Evolutionary conservation across 2,329 filamentous ascomycete genomes (phyloP).

Genomic region (Alternaria brassicae): DNA sequence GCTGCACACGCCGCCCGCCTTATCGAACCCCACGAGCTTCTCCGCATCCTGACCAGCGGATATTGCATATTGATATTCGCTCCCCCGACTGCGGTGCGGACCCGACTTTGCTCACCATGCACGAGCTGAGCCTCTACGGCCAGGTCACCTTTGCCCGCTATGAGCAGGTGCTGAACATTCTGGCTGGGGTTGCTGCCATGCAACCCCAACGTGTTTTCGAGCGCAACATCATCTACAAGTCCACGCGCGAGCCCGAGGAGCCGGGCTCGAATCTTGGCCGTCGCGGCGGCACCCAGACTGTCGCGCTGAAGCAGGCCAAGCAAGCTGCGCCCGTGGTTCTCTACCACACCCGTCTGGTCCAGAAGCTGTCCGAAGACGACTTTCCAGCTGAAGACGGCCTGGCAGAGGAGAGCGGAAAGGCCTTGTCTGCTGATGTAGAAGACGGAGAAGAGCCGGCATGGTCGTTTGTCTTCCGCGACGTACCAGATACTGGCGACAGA

Average conservation of each 20-base stretch:
- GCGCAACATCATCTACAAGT: conserved; percentile 66
- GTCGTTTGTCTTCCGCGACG: conserved; percentile 51
- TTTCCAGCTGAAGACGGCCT: conserved; percentile 33
- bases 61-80: conserved; percentile 36
- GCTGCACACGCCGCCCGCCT: conserved; percentile 21
- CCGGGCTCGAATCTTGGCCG: conserved; percentile 44
- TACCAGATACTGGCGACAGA: conserved; percentile 59
- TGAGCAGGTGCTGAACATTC: conserved; percentile 66
- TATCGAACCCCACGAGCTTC: conserved; percentile 39
- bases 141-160: conserved; percentile 64
- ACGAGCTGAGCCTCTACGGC: conserved; percentile 68
- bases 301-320: conserved; percentile 40
- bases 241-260: conserved; percentile 56
- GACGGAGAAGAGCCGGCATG: conserved; percentile 42
- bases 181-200: conserved; percentile 67
- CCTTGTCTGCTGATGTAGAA: conserved; percentile 31
- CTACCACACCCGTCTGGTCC: conserved; percentile 62
- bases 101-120: conserved; percentile 55
- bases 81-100: conserved; percentile 22
- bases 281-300: conserved; percentile 48
- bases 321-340: conserved; percentile 55
- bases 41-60: conserved; percentile 29
- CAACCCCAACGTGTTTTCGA: conserved; percentile 63
- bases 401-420: conserved; percentile 12
- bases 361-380: conserved; percentile 49